Conservation (phyloP, 2,329 filamentous ascomycete genomes). For the Aspergillus sp. region DNA sequence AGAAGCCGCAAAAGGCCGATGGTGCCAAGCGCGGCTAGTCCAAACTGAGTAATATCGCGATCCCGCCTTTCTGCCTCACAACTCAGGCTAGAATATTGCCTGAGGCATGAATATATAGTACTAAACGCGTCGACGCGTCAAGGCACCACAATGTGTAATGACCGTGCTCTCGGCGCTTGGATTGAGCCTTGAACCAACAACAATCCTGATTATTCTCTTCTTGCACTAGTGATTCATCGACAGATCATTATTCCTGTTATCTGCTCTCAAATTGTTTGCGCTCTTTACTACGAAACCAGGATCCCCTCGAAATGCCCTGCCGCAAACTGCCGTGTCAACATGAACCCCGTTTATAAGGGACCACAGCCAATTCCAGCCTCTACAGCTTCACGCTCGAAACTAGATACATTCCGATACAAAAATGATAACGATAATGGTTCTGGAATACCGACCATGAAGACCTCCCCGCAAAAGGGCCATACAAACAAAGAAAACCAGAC, state of each 20-base stretch:
- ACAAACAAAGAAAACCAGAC: conserved; percentile 48
- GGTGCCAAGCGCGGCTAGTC: conserved; percentile 30
- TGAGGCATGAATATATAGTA: conserved; percentile 20
- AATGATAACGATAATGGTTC: conserved; percentile 32
- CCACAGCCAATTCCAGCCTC: conserved; percentile 43
- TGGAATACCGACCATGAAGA: conserved; percentile 22
- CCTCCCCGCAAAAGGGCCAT: conserved; percentile 26
- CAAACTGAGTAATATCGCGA: conserved; percentile 23
- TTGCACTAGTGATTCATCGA: not conserved
- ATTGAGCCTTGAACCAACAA: not conserved
- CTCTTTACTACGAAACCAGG: conserved; percentile 8
- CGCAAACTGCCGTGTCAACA: conserved; percentile 16
- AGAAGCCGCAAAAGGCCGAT: conserved; percentile 41
- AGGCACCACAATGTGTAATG: conserved; percentile 7
- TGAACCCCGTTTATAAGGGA: conserved; percentile 26
- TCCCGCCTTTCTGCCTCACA: conserved; percentile 27
- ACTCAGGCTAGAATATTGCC: conserved; percentile 21
- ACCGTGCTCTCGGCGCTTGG: not conserved
- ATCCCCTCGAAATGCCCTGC: conserved; percentile 26
- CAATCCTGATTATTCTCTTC: not conserved
- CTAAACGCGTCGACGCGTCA: conserved; percentile 33
- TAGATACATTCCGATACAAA: conserved; percentile 55
- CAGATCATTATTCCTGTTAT: not conserved
- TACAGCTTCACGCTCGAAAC: conserved; percentile 53
- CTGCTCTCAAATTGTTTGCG: not conserved